Base-by-base conservation (phyloP, 768 basidiomycete species). In the Agrocybe praecox region DNA sequence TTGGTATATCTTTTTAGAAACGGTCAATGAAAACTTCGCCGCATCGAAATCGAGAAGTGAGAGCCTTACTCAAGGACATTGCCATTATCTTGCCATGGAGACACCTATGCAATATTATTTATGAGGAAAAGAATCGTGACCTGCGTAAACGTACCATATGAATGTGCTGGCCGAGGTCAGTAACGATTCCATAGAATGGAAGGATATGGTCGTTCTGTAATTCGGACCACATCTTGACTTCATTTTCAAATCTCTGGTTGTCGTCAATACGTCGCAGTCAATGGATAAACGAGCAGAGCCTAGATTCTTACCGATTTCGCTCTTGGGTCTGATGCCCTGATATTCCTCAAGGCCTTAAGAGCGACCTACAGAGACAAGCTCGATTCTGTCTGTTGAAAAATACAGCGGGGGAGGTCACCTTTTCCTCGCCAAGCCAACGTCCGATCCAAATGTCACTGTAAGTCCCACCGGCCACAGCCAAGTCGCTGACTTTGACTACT, bases 51-150 rank as follows among this genome's bases (percentile, higher is more conserved):
- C 12, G 17, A 22, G 8, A 11, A 45, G 40, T 46, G 24, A 5
- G 33, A 33, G 19, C 62, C 75, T 54, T 61, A 83, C 85, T 80
- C 77, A 0, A 80, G 71, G 18, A 84, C 78, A 62, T 86, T 81
- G 42, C 82, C 83, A 60, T 84, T 78, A 33, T 76, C 73, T 70
- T 85, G 83, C 85, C 85, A 87, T 6, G 84, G 82, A 10, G 85
- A 85, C 29, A 87, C 83, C 63, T 65, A 50, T 56, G 36, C 55
- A 33, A 5, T 49, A 23, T 21, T 5, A n/a, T 52, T 21, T 26
- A 21, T 33, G 23, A 22, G 32, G 33, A 24, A 40, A 46, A 3
- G 18, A 1, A 26, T 6, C 43, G 24, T 24, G 32, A 22, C 11
- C 26, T 21, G 15, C 53, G 49, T 42, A 18, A n/a, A 45, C 61